These are phyloP conservation scores for Tremella yokohamensis DNA, from an alignment of 768 basidiomycete species.

Conservation along the genomic window DNA sequence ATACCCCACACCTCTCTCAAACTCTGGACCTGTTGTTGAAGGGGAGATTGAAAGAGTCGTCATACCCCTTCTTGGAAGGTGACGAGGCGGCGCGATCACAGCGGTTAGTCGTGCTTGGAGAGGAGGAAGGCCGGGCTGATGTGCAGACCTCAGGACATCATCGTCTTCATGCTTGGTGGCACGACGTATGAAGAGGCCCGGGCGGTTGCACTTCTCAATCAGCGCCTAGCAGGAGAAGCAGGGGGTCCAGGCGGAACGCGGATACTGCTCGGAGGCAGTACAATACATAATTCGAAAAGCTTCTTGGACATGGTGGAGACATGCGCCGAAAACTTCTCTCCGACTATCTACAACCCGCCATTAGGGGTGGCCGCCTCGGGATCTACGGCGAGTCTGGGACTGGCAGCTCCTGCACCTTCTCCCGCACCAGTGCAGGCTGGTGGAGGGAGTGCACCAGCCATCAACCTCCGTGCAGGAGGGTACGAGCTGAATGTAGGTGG, in stretches of 20 bases:
- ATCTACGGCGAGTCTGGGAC: constrained; percentile 52
- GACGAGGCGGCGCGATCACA: constrained; percentile 59
- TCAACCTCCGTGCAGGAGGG: constrained; percentile 86
- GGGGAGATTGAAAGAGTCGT: constrained; percentile 78
- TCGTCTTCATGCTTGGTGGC: constrained; percentile 94
- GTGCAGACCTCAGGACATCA: constrained; percentile 87
- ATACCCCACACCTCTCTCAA: constrained; percentile 85
- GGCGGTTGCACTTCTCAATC: constrained; percentile 77
- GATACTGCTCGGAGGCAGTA: constrained; percentile 86
- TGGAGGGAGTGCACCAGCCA: constrained; percentile 42
- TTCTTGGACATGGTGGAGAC: constrained; percentile 84
- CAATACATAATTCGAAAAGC: constrained; percentile 89
- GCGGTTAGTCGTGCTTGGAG: constrained; percentile 51
- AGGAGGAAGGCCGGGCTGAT: constrained; percentile 5
- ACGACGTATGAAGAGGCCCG: constrained; percentile 94
- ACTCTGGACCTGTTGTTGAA: constrained; percentile 85
- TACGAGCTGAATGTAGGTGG: constrained; percentile 95
- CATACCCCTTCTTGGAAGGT: constrained; percentile 82
- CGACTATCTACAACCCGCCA: constrained; percentile 49
- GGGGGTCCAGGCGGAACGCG: constrained; percentile 60
- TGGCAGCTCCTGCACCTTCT: constrained; percentile 55
- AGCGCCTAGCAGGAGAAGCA: constrained; percentile 59
- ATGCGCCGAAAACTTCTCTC: constrained; percentile 55
- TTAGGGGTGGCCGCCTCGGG: constrained; percentile 65
- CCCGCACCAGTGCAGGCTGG: constrained; percentile 8